Conservation (phyloP, 371 early-diverging fungal species). For the Batkoa obscura region DNA sequence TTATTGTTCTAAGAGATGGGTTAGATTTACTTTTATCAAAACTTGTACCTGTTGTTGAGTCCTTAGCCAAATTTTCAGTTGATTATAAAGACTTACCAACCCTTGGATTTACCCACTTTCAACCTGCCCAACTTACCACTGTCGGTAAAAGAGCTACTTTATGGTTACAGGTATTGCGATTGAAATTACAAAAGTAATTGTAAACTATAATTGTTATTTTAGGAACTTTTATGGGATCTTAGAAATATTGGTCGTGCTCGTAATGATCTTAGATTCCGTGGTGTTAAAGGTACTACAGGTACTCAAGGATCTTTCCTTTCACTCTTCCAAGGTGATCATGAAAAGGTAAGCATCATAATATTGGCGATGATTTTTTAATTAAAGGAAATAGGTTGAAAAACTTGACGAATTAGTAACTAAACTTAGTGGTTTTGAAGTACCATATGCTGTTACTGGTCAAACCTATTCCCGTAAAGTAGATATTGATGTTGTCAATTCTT, state of each 20-base stretch:
- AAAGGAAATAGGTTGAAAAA: too few species aligned
- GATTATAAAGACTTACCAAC: conserved; percentile 74
- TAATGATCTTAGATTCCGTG: conserved; percentile 77
- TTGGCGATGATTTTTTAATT: too few species aligned
- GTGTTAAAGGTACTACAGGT: conserved; percentile 97
- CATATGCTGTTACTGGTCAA: conserved; percentile 90
- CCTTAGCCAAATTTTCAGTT: conserved; percentile 56
- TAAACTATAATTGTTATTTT: conserved; percentile 1
- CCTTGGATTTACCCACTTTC: conserved; percentile 95
- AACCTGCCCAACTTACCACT: conserved; percentile 94
- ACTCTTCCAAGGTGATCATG: conserved; percentile 86
- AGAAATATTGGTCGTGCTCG: conserved; percentile 81
- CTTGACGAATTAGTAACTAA: conserved; percentile 81
- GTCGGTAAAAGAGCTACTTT: conserved; percentile 94
- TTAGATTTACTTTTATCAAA: conserved; percentile 80
- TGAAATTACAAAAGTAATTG: neutral
- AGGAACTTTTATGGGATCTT: conserved; percentile 88
- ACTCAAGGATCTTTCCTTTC: conserved; percentile 95
- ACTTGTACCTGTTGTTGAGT: conserved; percentile 61
- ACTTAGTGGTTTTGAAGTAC: conserved; percentile 62
- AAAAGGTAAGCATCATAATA: conserved; percentile 54
- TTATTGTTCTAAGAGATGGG: conserved; percentile 85
- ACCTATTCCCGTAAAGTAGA: conserved; percentile 97
- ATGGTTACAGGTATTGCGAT: conserved; percentile 60
- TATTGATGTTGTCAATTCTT: conserved; percentile 66